Conservation (phyloP, 2,329 filamentous ascomycete genomes). For the Aspergillus phoenicis region DNA sequence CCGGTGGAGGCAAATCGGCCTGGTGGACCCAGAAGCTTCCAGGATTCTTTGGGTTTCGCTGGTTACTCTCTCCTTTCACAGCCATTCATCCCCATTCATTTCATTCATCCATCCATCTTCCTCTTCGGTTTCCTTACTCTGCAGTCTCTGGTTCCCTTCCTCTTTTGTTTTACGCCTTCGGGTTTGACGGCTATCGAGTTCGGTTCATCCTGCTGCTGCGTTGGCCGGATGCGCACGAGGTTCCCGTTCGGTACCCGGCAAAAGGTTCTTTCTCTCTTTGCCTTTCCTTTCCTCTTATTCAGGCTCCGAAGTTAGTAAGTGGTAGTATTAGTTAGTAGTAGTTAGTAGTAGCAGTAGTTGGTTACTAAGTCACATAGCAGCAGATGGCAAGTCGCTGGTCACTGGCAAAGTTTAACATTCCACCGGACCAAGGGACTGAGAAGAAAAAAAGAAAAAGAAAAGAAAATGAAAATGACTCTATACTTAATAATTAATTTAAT, state of each 20-base stretch:
- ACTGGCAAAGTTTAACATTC: not conserved
- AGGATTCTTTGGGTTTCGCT: constrained; percentile 2
- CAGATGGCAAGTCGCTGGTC: not conserved
- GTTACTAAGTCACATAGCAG: too few species aligned
- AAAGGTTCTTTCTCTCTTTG: not conserved
- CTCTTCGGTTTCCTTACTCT: not conserved
- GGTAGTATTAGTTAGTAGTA: too few species aligned
- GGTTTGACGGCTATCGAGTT: not conserved
- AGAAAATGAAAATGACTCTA: not conserved
- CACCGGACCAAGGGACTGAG: not conserved
- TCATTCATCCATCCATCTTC: not conserved
- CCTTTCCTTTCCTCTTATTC: too few species aligned
- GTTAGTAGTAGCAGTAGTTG: too few species aligned
- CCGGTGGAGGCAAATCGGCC: constrained; percentile 11
- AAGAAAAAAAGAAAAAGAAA: not conserved
- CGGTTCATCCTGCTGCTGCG: not conserved
- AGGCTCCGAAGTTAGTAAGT: too few species aligned
- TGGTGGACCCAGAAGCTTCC: constrained; percentile 9
- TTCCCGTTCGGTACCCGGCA: constrained; percentile 3
- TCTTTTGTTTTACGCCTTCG: not conserved
- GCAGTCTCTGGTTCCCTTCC: not conserved
- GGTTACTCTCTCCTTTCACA: not conserved
- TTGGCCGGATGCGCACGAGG: constrained; percentile 13
- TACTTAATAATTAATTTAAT: not conserved
- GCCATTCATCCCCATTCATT: not conserved